phyloP scores from a whole-genome alignment of 1,284 basidiomycete species.

The Puccinia hordei region DNA sequence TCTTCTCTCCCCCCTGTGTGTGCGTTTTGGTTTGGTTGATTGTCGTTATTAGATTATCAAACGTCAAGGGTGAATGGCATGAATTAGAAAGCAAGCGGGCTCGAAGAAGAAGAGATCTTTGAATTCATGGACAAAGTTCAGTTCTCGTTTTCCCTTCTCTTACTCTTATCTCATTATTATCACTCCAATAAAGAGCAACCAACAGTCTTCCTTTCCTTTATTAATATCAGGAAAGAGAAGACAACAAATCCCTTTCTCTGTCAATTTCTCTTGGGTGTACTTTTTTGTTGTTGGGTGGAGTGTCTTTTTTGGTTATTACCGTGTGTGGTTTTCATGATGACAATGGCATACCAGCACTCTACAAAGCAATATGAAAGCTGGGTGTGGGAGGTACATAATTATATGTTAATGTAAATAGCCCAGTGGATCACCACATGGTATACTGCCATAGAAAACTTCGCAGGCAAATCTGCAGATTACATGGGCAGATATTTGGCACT shows the following conservation, averaged over 20 bases:
- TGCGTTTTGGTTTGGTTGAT: background rate
- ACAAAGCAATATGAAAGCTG: no score
- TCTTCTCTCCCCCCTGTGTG: background rate
- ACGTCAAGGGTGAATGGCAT: conserved; percentile 59
- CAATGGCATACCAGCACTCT: no score
- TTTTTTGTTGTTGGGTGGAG: background rate
- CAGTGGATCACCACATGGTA: no score
- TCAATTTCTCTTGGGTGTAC: background rate
- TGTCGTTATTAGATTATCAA: conserved; percentile 53
- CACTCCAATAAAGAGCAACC: background rate
- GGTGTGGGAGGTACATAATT: no score
- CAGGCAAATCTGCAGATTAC: no score
- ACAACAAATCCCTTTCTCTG: background rate
- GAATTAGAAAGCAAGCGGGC: conserved; percentile 56
- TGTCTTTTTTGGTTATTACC: background rate
- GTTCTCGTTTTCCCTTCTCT: background rate
- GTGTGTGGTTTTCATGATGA: background rate
- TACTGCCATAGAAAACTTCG: no score
- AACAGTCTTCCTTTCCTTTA: background rate
- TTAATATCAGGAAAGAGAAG: background rate
- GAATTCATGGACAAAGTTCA: background rate
- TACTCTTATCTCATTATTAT: background rate
- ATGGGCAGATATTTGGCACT: no score
- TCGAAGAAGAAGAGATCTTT: conserved; percentile 25
- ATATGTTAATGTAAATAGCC: no score